These are phyloP conservation scores for Apiospora hydei DNA, from an alignment of 2,329 filamentous ascomycete genomes.

Conservation along the genomic window DNA sequence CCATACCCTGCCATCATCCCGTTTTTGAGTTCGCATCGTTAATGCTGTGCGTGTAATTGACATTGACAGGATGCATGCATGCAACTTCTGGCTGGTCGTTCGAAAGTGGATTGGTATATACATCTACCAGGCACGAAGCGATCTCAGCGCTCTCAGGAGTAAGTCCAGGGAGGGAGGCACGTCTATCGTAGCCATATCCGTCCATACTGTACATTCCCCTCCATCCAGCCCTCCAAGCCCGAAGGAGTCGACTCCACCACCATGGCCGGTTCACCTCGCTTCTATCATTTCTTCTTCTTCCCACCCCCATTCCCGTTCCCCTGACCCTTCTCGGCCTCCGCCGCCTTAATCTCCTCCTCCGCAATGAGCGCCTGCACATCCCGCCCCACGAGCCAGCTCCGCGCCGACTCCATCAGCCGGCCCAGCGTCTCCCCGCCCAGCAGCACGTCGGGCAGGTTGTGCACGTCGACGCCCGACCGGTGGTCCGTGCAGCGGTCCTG, in stretches of 20 bases:
- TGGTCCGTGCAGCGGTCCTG: constrained; percentile 88
- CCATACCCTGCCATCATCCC: too few relatives aligned
- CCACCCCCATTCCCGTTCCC: background rate
- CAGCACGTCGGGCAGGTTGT: constrained; percentile 83
- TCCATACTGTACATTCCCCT: background rate
- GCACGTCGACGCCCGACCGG: constrained; percentile 78
- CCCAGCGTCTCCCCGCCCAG: constrained; percentile 75
- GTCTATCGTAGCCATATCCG: too few relatives aligned
- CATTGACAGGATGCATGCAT: too few relatives aligned
- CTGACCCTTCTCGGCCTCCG: constrained; percentile 28
- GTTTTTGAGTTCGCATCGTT: too few relatives aligned
- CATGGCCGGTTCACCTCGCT: too few relatives aligned
- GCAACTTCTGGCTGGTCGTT: background rate
- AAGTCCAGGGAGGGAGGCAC: too few relatives aligned
- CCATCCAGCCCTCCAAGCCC: background rate
- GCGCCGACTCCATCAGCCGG: constrained; percentile 79
- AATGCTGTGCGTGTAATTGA: too few relatives aligned
- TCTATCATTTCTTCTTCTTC: constrained; percentile 32
- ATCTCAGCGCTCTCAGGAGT: too few relatives aligned
- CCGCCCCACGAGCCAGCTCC: constrained; percentile 75
- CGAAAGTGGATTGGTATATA: background rate
- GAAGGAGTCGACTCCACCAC: background rate
- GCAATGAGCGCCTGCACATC: constrained; percentile 76
- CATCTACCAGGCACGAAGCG: too few relatives aligned
- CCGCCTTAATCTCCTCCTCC: constrained; percentile 61